Evolutionary conservation across 2,329 filamentous ascomycete genomes (phyloP).

Genomic region (Fusarium incarnatum): DNA sequence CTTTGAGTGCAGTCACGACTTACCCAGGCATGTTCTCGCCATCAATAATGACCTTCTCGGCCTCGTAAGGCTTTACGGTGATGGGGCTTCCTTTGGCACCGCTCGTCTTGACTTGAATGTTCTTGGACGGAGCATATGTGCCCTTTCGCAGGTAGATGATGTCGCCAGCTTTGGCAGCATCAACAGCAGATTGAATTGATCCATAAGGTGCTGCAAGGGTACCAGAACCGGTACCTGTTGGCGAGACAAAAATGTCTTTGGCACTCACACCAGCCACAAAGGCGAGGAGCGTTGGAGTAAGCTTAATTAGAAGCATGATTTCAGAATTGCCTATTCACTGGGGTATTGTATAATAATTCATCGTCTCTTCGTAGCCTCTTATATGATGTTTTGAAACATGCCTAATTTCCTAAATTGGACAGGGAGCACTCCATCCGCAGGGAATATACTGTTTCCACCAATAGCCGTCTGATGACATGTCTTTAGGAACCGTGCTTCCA

Average conservation of each 20-base stretch:
- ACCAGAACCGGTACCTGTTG: slow-evolving; percentile 55
- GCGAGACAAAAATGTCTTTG: slow-evolving; percentile 59
- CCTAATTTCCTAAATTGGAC: slow-evolving; percentile 10
- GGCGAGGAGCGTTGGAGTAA: slow-evolving; percentile 23
- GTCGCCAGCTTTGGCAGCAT: slow-evolving; percentile 59
- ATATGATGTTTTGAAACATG: background rate
- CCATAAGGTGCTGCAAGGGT: slow-evolving; percentile 55
- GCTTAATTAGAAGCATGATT: slow-evolving; percentile 28
- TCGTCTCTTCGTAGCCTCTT: background rate
- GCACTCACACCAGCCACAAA: slow-evolving; percentile 34
- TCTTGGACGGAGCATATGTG: slow-evolving; percentile 59
- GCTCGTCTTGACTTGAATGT: slow-evolving; percentile 60
- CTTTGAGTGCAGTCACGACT: rapidly evolving
- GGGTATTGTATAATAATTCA: background rate
- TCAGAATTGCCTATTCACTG: background rate
- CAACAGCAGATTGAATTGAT: slow-evolving; percentile 60
- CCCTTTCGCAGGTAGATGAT: slow-evolving; percentile 60
- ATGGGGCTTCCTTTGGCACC: slow-evolving; percentile 56
- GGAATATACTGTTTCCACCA: slow-evolving; percentile 29
- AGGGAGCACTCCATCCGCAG: slow-evolving; percentile 22
- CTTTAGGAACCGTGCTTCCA: background rate
- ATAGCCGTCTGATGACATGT: background rate
- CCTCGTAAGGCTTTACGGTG: slow-evolving; percentile 56
- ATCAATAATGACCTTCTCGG: slow-evolving; percentile 59
- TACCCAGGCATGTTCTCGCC: slow-evolving; percentile 53